Percentiles rank a stretch among this genome's conserved stretches.
These are phyloP conservation scores for Saccharomycopsis sp. DNA, from an alignment of 805 yeast genomes.

Conservation along the genomic window DNA sequence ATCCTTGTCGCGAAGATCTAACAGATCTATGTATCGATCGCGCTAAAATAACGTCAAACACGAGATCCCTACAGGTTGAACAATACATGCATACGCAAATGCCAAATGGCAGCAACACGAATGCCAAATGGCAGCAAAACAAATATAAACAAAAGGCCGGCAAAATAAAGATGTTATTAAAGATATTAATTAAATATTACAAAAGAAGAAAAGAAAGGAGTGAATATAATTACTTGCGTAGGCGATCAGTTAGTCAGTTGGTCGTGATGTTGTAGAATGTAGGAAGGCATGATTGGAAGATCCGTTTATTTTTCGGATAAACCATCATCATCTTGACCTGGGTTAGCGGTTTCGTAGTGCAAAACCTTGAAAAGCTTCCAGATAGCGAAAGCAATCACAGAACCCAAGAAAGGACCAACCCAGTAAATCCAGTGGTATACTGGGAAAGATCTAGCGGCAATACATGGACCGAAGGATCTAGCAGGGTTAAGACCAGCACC, in stretches of 20 bases:
- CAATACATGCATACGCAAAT: no score
- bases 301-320: constrained; percentile 14
- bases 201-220: not conserved
- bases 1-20: no score
- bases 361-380: constrained; percentile 62
- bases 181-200: not conserved
- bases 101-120: no score
- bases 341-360: constrained; percentile 63
- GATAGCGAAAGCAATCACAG: constrained; percentile 56
- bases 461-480: constrained; percentile 77
- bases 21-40: no score
- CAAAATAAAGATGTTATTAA: not conserved
- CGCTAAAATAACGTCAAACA: no score
- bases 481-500: constrained; percentile 92
- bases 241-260: not conserved
- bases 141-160: no score
- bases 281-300: no score
- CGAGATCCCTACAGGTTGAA: no score
- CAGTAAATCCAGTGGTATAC: constrained; percentile 87
- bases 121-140: no score
- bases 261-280: no score
- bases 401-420: constrained; percentile 80
- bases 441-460: constrained; percentile 70
- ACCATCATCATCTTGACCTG: constrained; percentile 57
- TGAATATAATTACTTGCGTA: not conserved